Evolutionary conservation across 2,329 filamentous ascomycete species (phyloP), one percentile per base, ranked within the genome.

Genomic region (Sporothrix pallida): DNA sequence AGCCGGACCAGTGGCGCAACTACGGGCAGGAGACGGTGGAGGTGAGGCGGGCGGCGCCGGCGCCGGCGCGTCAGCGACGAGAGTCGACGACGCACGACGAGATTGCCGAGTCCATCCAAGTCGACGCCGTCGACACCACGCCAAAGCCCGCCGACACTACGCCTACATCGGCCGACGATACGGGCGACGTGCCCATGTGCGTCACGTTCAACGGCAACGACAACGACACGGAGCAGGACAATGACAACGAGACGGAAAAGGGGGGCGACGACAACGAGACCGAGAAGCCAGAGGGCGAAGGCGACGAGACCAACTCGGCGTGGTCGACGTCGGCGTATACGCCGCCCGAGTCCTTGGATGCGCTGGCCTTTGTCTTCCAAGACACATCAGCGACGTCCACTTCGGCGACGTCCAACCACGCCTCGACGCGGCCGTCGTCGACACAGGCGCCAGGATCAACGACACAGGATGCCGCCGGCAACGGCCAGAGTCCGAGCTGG

Each of bases 181-280:
- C 31, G 31, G 56, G 42, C 54, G 70, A 71, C 56, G 54, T 71
- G 1, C 70, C 70, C 2, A 46, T 71, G 26, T 71, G 44, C 17
- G 70, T 71, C 4, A 71, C 70, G 3, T 71, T 71, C n/a, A 13
- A 62, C 12, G 56, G 44, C 46, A 50, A 52, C 70, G 70, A 71
- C 23, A 26, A 52, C 70, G 70, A 71, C 23, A 26, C 23, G 23
- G 23, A 26, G 23, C 23, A 26, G 23, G 23, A 26, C 20, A 20
- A n/a, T 23, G 70, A 48, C 44, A 52, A 46, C 2, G 17, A 46
- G 15, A 42, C 15, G 9, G 70, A 62, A 42, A n/a, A 46, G 62
- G 62, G 31, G 26, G 58, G 42, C 56, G 31, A 31, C 23, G 26
- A 62, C 6, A 20, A 44, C 31, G 31, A 62, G 12, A 20, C 15